Evolutionary conservation across 257 asterid genomes (phyloP).

Genomic region (Lithospermum erythrorhizon): DNA sequence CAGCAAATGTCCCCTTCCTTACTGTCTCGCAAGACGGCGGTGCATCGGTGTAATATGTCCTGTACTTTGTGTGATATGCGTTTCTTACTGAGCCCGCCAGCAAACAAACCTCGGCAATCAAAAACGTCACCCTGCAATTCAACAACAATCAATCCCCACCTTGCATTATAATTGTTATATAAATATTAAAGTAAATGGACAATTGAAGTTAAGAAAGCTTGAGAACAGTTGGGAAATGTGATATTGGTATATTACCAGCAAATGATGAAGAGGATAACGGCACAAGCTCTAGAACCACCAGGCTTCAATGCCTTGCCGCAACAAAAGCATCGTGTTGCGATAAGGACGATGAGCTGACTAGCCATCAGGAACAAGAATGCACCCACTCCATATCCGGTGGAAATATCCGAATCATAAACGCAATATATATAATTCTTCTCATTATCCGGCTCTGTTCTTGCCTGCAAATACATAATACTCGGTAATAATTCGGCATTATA

Average conservation of each 20-base stretch:
- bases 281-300: conserved; percentile 90
- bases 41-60: conserved; percentile 22
- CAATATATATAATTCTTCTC: conserved; percentile 41
- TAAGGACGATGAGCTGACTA: conserved; percentile 58
- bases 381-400: conserved; percentile 83
- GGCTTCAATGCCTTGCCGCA: conserved; percentile 76
- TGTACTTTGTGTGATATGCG: conserved; percentile 82
- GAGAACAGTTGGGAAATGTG: too few species aligned
- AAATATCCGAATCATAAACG: conserved; percentile 66
- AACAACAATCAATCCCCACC: too few species aligned
- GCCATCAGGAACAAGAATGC: conserved; percentile 72
- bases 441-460: conserved; percentile 19
- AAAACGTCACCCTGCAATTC: conserved; percentile 55
- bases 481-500: too few species aligned
- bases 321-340: conserved; percentile 82
- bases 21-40: conserved; percentile 79
- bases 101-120: conserved; percentile 70
- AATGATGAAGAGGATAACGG: conserved; percentile 60
- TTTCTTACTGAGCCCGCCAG: conserved; percentile 88
- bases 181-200: background rate
- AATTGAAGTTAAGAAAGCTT: background rate
- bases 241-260: conserved; percentile 67
- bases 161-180: too few species aligned
- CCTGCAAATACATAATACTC: conserved; percentile 32
- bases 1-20: conserved; percentile 87